Conservation (phyloP, 352 stramenopile genomes). For the Phytophthora sp. region DNA sequence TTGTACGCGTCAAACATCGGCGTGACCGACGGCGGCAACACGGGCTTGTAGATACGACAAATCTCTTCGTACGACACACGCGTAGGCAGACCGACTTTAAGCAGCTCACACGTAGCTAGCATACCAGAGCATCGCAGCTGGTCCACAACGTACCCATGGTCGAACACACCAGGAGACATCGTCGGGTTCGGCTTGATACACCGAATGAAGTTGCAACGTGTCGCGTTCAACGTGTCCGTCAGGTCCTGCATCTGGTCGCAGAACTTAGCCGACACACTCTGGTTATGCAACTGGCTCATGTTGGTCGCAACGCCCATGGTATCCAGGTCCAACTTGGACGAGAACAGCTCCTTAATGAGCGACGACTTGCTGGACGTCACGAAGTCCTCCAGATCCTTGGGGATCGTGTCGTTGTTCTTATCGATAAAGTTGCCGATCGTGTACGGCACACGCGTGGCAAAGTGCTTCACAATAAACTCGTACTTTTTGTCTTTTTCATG, state of each 20-base stretch:
- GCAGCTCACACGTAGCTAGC: constrained; percentile 89
- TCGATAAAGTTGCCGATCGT: constrained; percentile 96
- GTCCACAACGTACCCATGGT: constrained; percentile 90
- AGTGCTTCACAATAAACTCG: constrained; percentile 97
- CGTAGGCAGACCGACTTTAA: constrained; percentile 92
- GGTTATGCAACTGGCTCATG: constrained; percentile 52
- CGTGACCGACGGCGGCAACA: constrained; percentile 72
- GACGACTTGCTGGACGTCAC: constrained; percentile 79
- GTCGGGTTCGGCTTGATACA: constrained; percentile 93
- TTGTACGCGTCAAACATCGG: constrained; percentile 87
- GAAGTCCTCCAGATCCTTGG: constrained; percentile 91
- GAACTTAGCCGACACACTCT: constrained; percentile 85
- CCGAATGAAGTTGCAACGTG: constrained; percentile 88
- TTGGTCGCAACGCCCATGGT: constrained; percentile 51
- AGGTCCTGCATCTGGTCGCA: constrained; percentile 88
- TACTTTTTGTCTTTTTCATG: constrained; percentile 92
- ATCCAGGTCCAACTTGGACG: constrained; percentile 59
- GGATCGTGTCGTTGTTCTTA: constrained; percentile 97
- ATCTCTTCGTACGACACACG: constrained; percentile 92
- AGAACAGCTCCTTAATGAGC: constrained; percentile 87
- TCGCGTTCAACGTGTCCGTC: constrained; percentile 86
- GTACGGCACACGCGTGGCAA: constrained; percentile 95
- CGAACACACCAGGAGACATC: constrained; percentile 79
- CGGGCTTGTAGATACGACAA: constrained; percentile 86
- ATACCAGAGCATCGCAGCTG: constrained; percentile 92